phyloP scores from a whole-genome alignment of 345 rosid species.

The Salix dunnii region DNA sequence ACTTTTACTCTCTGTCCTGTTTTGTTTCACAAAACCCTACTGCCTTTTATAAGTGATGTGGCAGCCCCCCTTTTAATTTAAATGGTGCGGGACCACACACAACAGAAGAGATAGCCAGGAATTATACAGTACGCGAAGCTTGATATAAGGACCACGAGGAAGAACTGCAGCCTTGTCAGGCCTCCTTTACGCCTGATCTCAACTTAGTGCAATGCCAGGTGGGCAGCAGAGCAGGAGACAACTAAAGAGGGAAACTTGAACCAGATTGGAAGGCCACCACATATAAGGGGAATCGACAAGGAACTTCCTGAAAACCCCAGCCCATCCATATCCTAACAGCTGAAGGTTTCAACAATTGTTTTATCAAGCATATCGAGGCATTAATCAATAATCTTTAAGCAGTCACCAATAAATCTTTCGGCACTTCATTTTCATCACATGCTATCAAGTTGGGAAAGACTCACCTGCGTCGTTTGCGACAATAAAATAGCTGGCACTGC shows the following conservation, averaged over 20 bases:
- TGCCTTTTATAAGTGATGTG: no score
- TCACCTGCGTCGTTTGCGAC: constrained; percentile 43
- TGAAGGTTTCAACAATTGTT: constrained; percentile 5
- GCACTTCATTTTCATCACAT: no score
- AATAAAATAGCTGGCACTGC: constrained; percentile 36
- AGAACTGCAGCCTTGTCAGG: constrained; percentile 48
- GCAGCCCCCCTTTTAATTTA: no score
- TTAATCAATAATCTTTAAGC: no score
- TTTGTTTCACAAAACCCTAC: no score
- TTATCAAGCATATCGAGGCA: background rate
- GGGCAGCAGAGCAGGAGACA: background rate
- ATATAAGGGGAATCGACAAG: constrained; percentile 48
- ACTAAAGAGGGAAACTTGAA: constrained; percentile 54
- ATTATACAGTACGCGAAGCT: constrained; percentile 50
- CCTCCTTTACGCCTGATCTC: constrained; percentile 45
- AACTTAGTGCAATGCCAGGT: constrained; percentile 42
- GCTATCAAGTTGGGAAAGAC: background rate
- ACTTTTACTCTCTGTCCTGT: no score
- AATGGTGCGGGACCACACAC: no score
- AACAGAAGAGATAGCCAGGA: constrained; percentile 42
- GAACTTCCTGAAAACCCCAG: constrained; percentile 37
- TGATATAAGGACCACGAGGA: constrained; percentile 38
- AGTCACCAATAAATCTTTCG: no score
- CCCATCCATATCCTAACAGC: constrained; percentile 52
- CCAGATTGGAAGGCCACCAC: constrained; percentile 52